Base-by-base conservation (phyloP, 164 flowering plant genomes). In the Brasenia schreberi region DNA sequence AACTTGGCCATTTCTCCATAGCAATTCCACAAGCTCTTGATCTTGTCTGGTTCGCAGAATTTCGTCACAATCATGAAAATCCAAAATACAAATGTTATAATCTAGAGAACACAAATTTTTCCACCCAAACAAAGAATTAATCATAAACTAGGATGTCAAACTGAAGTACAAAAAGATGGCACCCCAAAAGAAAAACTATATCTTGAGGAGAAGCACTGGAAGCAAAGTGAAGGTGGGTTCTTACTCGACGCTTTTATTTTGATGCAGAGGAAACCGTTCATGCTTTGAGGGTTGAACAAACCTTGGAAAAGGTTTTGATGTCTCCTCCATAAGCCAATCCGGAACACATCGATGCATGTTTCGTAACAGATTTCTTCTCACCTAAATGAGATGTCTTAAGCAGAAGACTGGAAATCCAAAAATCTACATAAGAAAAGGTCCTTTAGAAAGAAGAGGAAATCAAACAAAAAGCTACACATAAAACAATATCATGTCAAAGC, bases 1-100 rank as follows among this genome's bases (percentile, higher is more conserved):
- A 43, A 87, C 86, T 65, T 85, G 87, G 18, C 92, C 92, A 73
- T 87, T 83, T 72, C 66, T 68, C 89, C 89, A 87, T 69, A 85
- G 42, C 7, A 87, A 80, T 83, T 87, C 92, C 43, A 74, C 81
- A 4, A 85, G 77, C 66, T 79, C 92, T 65, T 74, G 65, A 27
- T 81, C 84, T 42, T 71, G 66, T 74, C 89, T 85, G 80, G 58
- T 49, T 2, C 16, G 56, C 56, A 49, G 4, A 49, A 49, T 14
- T 9, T 9, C 16, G 56, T 49, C 56, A 39, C 63, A 65, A 67
- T n/a, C 7, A 17, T 18, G 65, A 42, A n/a, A 61, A 2, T 14
- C 0, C 18, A 62, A 60, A 64, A 33, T 53, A 18, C 23, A 66
- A 27, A 5, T 16, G n/a, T 5, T 7, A 19, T 60, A 45, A 19